Evolutionary conservation across 345 rosid genomes (phyloP), one percentile per base, ranked within the genome.

Genomic region (Conringia planisiliqua): DNA sequence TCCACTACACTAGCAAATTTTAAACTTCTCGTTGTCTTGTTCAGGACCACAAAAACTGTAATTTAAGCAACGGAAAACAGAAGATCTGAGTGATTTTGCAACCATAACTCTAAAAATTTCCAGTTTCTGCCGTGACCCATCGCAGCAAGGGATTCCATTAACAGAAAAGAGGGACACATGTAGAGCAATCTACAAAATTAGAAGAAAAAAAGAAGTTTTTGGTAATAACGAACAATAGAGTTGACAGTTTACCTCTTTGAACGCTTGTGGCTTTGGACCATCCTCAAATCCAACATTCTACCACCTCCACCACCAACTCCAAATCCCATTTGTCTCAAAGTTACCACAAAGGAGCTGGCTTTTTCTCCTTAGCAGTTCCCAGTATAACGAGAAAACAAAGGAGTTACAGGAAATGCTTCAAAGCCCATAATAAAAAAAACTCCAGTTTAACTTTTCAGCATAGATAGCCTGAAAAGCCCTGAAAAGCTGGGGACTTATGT

Each of bases 241-340:
- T 47, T 6, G 68, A 40, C 40, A 66, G 59, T 38, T 67, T 78
- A 95, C 99, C 99, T 95, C 82, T 89, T 88, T 64, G 96, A 87
- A 83, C 98, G 96, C 82, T 86, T 87, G 86, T 95, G 96, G 52
- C 65, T 68, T 11, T 83, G 65, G 60, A 74, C 76, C 83, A 80
- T 65, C 73, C 83, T 85, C 80, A 81, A 56, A 59, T 87, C 94
- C 81, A 85, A 56, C 83, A 84, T 79, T 81, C 81, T 84, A 75
- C 79, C 62, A 42, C 72, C 88, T 67, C 78, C 78, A 26, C 67
- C 74, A 56, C 82, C 87, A 62, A 82, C 92, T 39, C 68, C 77
- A 83, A 81, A 83, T 72, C 84, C 86, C 86, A 83, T 87, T 73
- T 63, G 70, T 82, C 81, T 71, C 33, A 75, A 74, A 66, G 48